Base-by-base conservation (phyloP, 2,329 filamentous ascomycete species). In the Geoglossum cookeanum region DNA sequence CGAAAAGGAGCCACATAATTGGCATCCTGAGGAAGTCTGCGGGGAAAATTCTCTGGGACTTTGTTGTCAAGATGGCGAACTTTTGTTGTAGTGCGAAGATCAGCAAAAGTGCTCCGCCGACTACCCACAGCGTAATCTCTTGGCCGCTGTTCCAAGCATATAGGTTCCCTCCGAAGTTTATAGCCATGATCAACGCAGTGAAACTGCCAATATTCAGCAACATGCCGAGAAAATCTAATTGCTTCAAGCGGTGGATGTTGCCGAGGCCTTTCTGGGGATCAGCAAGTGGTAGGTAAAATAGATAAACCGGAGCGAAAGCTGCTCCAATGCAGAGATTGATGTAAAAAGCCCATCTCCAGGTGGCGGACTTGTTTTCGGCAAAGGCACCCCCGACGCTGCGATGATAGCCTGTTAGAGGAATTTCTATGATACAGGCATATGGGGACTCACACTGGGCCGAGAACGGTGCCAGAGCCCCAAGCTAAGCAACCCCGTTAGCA, bases 241-340 rank as follows among this genome's bases (percentile, higher is more conserved):
- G 61, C 35, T 39, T 57, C 0, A 71, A 44, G 9, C 66, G 66
- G 3, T 63, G 44, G 11, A 27, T 57, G 2, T 65, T 22, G 0
- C 61, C n/a, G n/a, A 59, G 62, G 4, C 60, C 61, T 5, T 64
- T 54, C 63, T 63, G 44, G 63, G 65, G 56, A 17, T 67, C 55
- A 6, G 60, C 62, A 52, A 66, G 64, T 4, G 67, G 70, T 0
- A 78, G 67, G 6, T 72, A 62, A 59, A 75, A 72, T 29, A 78
- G 29, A 29, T 72, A 70, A 30, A 72, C 67, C 0, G 75, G 72
- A 2, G 70, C 64, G 35, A 69, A 67, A 5, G 71, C 62, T 5
- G 67, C 77, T 0, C 75, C 70, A 51, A 75, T 65, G 39, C 69
- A 64, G 0, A 81, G 68, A 61, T 81, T 81, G 67, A 81, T 74